Conservation (phyloP, 1,284 basidiomycete genomes). For the Mycena sp. region DNA sequence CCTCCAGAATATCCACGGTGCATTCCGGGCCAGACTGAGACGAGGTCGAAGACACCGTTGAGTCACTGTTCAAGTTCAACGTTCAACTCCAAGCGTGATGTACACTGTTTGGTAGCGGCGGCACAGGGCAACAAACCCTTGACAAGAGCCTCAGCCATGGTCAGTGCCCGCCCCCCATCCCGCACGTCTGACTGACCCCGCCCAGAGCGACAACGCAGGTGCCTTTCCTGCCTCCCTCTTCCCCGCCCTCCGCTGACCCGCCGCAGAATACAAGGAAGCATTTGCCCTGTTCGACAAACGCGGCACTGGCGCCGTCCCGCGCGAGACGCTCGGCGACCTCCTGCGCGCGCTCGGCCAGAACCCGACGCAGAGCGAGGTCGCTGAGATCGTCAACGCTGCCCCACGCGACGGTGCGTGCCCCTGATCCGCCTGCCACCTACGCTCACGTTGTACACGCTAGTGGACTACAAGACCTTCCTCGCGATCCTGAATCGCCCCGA, state of each 20-base stretch:
- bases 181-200: background rate
- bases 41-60: too few species aligned
- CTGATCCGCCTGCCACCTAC: background rate
- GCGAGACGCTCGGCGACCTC: conserved; percentile 94
- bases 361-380: conserved; percentile 96
- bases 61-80: too few species aligned
- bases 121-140: too few species aligned
- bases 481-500: conserved; percentile 94
- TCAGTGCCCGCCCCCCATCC: background rate
- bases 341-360: conserved; percentile 97
- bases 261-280: conserved; percentile 92
- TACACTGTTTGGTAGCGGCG: too few species aligned
- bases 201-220: conserved; percentile 31
- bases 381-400: conserved; percentile 78
- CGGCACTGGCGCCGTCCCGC: conserved; percentile 89
- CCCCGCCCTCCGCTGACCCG: background rate
- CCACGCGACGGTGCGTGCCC: conserved; percentile 76
- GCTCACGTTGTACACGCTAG: conserved; percentile 48
- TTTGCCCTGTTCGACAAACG: conserved; percentile 99
- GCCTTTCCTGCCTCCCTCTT: background rate
- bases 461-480: conserved; percentile 91
- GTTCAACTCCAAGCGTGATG: too few species aligned
- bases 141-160: background rate
- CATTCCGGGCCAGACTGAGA: too few species aligned
- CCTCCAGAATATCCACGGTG: too few species aligned